Conservation (phyloP, 2,329 filamentous ascomycete species). For the Dichotomopilus funicola region DNA sequence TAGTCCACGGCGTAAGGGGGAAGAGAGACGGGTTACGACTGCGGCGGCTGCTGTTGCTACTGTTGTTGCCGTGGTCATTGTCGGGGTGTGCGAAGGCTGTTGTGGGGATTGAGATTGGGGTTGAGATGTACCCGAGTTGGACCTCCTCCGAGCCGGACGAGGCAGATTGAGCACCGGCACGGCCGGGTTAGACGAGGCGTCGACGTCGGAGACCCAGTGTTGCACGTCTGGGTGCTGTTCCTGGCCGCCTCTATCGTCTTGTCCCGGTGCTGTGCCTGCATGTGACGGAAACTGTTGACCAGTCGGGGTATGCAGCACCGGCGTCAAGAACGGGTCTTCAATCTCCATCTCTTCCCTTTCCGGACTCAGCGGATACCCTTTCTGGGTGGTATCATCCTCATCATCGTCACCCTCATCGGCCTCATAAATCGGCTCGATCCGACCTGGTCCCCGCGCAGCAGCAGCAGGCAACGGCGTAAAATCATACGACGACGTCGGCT, state of each 20-base stretch:
- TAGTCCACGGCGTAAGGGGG: slow-evolving; percentile 4
- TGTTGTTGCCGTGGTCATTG: neutral
- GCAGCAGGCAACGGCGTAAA: slow-evolving; percentile 17
- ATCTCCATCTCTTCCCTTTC: slow-evolving; percentile 22
- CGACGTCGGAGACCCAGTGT: slow-evolving; percentile 52
- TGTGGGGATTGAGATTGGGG: neutral
- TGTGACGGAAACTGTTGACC: slow-evolving; percentile 18
- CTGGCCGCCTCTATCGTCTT: slow-evolving; percentile 16
- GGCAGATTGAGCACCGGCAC: neutral
- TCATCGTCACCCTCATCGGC: slow-evolving; percentile 43
- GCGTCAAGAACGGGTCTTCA: slow-evolving; percentile 46
- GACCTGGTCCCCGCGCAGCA: slow-evolving; percentile 26
- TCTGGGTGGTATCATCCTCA: slow-evolving; percentile 16
- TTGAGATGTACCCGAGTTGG: neutral
- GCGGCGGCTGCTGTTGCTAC: neutral
- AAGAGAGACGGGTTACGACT: slow-evolving; percentile 2
- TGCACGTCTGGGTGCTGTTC: slow-evolving; percentile 47
- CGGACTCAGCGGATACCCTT: slow-evolving; percentile 13
- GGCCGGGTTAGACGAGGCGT: slow-evolving; percentile 29
- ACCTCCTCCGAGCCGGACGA: too few species aligned
- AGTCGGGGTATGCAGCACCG: slow-evolving; percentile 23
- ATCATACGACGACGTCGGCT: slow-evolving; percentile 28
- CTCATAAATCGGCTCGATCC: slow-evolving; percentile 54
- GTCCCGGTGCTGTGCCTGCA: neutral
- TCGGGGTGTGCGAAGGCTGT: too few species aligned